Conservation (phyloP, 164 flowering plant genomes). For the Stephania japonica region DNA sequence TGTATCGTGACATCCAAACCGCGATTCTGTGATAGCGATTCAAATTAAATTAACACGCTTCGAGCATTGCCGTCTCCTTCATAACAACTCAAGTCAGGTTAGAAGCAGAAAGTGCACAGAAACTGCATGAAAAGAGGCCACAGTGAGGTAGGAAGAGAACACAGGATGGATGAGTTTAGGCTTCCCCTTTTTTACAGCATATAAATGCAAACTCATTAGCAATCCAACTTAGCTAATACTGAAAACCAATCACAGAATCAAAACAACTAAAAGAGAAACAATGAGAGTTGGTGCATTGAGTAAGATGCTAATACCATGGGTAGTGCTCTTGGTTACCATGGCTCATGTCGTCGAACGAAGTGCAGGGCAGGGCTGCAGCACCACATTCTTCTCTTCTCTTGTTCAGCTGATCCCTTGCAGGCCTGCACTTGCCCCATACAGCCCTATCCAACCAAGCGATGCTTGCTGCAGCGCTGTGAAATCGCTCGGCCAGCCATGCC, state of each 20-base stretch:
- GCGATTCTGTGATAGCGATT: no score
- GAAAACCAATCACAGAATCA: neutral
- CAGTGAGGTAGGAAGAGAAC: conserved; percentile 7
- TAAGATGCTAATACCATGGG: conserved; percentile 14
- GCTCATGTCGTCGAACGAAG: conserved; percentile 29
- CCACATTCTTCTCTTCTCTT: conserved; percentile 71
- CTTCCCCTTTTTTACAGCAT: neutral
- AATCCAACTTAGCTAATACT: neutral
- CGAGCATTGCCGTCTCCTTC: neutral
- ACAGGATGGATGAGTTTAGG: conserved; percentile 1
- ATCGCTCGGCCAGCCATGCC: conserved; percentile 72
- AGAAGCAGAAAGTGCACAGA: neutral
- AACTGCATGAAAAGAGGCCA: conserved; percentile 1
- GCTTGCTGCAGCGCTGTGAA: conserved; percentile 68
- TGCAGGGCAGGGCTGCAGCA: conserved; percentile 37
- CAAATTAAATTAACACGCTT: neutral
- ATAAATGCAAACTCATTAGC: neutral
- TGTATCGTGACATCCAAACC: neutral
- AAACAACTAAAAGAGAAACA: conserved; percentile 22
- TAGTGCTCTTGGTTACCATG: conserved; percentile 25
- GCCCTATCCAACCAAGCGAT: conserved; percentile 66
- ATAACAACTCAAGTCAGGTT: neutral
- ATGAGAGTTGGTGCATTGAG: conserved; percentile 18
- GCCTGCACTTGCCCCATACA: conserved; percentile 66
- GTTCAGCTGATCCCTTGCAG: conserved; percentile 85